Percentiles rank a stretch among this genome's conserved stretches.
phyloP scores from a whole-genome alignment of 2,329 filamentous ascomycete species.

The Pyrenochaeta sp. region DNA sequence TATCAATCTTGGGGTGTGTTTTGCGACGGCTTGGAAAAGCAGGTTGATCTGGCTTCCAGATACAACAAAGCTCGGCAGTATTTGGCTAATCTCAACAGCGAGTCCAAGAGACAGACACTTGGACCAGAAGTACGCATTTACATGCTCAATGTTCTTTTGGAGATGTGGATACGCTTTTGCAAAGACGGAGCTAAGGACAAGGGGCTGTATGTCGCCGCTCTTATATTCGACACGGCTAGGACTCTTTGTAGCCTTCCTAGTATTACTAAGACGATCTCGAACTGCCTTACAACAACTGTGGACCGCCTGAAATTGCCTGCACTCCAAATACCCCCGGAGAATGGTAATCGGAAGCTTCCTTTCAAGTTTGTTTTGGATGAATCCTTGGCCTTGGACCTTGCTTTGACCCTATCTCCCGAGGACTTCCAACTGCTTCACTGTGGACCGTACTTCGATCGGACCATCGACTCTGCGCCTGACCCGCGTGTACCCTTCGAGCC shows the following conservation, averaged over 20 bases:
- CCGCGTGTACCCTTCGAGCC: constrained; percentile 75
- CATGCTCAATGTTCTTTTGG: constrained; percentile 58
- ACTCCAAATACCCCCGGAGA: constrained; percentile 37
- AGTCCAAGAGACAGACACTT: constrained; percentile 50
- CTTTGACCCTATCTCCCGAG: constrained; percentile 53
- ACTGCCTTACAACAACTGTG: constrained; percentile 46
- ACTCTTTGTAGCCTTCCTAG: constrained; percentile 37
- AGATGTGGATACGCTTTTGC: constrained; percentile 57
- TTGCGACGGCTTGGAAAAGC: constrained; percentile 58
- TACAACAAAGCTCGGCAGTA: constrained; percentile 62
- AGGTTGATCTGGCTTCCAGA: constrained; percentile 53
- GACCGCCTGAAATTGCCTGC: constrained; percentile 52
- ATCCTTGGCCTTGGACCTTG: constrained; percentile 33
- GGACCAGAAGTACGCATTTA: constrained; percentile 59
- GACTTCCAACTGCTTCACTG: constrained; percentile 74
- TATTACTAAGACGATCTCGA: constrained; percentile 42
- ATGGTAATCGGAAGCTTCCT: constrained; percentile 52
- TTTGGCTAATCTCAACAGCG: constrained; percentile 52
- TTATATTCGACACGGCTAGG: constrained; percentile 42
- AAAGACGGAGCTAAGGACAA: constrained; percentile 36
- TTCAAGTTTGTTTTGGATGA: constrained; percentile 51
- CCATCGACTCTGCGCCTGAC: constrained; percentile 73
- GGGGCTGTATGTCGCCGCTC: constrained; percentile 41
- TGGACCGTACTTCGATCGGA: constrained; percentile 78
- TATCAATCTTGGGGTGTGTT: constrained; percentile 57